Conservation (phyloP, 176 grass and related monocot genomes). For the Urochloa ruziziensis region DNA sequence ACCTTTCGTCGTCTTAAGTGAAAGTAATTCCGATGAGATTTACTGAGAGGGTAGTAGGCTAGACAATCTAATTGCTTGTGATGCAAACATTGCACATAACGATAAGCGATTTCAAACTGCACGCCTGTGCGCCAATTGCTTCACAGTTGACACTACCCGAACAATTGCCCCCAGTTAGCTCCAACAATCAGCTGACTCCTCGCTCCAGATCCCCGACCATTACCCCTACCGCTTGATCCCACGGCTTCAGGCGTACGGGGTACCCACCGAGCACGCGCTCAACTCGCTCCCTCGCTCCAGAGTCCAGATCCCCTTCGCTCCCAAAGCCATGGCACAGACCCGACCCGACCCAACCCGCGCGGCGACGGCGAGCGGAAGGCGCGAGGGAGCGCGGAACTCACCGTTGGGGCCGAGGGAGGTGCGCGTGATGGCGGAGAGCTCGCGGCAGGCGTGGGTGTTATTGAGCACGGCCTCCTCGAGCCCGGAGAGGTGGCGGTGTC, state of each 20-base stretch:
- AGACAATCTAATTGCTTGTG: neutral
- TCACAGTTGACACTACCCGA: neutral
- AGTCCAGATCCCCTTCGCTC: neutral
- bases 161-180: neutral
- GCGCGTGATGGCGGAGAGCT: slow-evolving; percentile 77
- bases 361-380: neutral
- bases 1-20: no score
- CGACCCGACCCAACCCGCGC: neutral
- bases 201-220: no score
- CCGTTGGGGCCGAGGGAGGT: slow-evolving; percentile 93
- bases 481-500: slow-evolving; percentile 81
- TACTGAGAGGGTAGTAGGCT: neutral
- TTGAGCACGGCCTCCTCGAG: slow-evolving; percentile 81
- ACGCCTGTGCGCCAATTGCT: neutral
- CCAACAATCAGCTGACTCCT: no score
- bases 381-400: slow-evolving; percentile 4
- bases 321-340: neutral
- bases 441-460: slow-evolving; percentile 74
- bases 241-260: neutral
- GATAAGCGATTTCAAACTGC: neutral
- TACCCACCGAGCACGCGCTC: neutral
- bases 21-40: no score
- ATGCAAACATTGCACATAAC: neutral
- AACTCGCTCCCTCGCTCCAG: neutral
- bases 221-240: neutral